Conservation (phyloP, 352 stramenopile genomes). For the Phytophthora megakarya region DNA sequence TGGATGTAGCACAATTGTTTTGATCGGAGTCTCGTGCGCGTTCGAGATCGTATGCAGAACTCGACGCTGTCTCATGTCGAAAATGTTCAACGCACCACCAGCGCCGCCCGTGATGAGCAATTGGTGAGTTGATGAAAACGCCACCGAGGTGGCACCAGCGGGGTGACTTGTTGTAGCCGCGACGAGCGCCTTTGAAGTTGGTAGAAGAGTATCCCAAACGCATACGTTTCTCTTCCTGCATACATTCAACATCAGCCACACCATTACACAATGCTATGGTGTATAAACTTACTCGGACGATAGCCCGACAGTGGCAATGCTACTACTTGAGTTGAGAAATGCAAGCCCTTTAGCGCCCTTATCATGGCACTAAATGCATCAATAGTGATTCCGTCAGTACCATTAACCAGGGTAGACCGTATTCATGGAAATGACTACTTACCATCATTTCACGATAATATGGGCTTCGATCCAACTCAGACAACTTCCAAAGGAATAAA, state of each 20-base stretch:
- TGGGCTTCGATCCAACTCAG: constrained; percentile 60
- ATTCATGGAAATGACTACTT: constrained; percentile 8
- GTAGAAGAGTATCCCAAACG: constrained; percentile 84
- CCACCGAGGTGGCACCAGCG: constrained; percentile 70
- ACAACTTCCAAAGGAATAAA: constrained; percentile 86
- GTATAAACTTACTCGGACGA: constrained; percentile 68
- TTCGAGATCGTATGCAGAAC: constrained; percentile 84
- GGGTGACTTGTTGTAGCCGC: constrained; percentile 75
- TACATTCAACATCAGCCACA: constrained; percentile 9
- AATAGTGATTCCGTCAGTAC: constrained; percentile 9
- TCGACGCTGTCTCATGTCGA: constrained; percentile 88
- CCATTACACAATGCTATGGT: not conserved
- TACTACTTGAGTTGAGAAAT: constrained; percentile 84
- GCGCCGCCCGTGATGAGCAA: constrained; percentile 84
- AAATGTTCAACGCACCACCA: constrained; percentile 80
- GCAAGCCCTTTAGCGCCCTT: constrained; percentile 78
- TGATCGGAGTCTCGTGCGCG: constrained; percentile 86
- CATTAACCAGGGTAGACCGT: not conserved
- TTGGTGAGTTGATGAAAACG: constrained; percentile 81
- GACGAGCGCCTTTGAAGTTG: constrained; percentile 73
- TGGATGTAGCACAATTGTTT: constrained; percentile 77
- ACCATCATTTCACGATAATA: constrained; percentile 78
- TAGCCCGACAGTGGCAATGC: constrained; percentile 70
- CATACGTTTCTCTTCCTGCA: constrained; percentile 81
- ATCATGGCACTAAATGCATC: constrained; percentile 69